These are phyloP conservation scores for Macrolepiota dolichaula DNA, from an alignment of 768 basidiomycete genomes.

Conservation along the genomic window DNA sequence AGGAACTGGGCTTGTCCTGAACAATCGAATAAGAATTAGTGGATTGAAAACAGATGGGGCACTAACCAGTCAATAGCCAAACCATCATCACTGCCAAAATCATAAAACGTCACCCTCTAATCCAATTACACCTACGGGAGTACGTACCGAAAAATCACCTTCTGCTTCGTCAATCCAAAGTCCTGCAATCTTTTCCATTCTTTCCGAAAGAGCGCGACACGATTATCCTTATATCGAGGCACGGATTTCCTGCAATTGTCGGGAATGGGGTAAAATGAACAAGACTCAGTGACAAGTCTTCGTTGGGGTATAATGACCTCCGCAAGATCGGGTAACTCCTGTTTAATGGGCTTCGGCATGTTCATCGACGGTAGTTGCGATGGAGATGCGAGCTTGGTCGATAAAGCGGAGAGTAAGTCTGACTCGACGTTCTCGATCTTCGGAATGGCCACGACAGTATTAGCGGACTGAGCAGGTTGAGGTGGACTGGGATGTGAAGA, in stretches of 20 bases:
- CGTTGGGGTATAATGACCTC: not conserved
- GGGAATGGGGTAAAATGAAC: slow-evolving; percentile 11
- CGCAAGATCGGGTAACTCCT: not conserved
- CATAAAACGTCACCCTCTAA: not conserved
- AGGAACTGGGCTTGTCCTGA: slow-evolving; percentile 7
- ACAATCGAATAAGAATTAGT: not conserved
- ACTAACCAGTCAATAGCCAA: slow-evolving; percentile 9
- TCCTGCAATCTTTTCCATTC: slow-evolving; percentile 4
- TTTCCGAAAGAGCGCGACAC: slow-evolving; percentile 1
- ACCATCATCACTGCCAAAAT: slow-evolving; percentile 6
- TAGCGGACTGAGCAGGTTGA: too few relatives aligned
- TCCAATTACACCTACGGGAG: too few relatives aligned
- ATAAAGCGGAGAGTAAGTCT: not conserved
- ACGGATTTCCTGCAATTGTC: not conserved
- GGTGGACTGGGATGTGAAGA: too few relatives aligned
- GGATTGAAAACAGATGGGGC: not conserved
- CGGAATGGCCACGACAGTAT: too few relatives aligned
- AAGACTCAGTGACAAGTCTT: slow-evolving; percentile 7
- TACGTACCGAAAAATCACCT: slow-evolving; percentile 9
- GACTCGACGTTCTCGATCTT: not conserved
- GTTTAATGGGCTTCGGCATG: not conserved
- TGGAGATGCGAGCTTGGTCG: not conserved
- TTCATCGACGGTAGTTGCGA: not conserved
- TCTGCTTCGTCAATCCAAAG: slow-evolving; percentile 7
- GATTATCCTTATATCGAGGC: slow-evolving; percentile 8